Evolutionary conservation across 176 grass and related monocot species (phyloP), one percentile per base, ranked within the genome.

Genomic region (Lolium rigidum): DNA sequence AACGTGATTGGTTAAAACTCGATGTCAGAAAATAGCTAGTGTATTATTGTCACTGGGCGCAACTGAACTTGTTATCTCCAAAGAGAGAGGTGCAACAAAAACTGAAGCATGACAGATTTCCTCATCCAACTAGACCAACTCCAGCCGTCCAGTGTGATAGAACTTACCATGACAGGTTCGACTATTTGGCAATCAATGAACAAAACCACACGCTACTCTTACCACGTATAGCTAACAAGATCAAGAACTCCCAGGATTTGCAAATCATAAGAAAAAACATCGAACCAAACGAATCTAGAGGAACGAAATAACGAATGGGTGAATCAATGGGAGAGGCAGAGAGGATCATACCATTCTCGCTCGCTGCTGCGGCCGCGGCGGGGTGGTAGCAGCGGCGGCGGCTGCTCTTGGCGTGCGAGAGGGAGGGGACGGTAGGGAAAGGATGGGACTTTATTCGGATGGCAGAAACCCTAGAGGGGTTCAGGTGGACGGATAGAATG

Each of bases 331-430:
- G 67, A 20, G 67, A n/a, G 67, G 17, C 9, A 7, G 9, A 1
- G 37, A 43, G 67, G 67, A 70, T 5, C 67, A 20, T 39, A 70
- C 67, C 67, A 70, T 70, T 70, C 67, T 70, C 67, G 37, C 37
- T 70, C 35, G 67, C 67, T n/a, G 37, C 67, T 10, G 37, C 66
- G 16, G 37, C 26, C 2, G 66, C 0, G 61, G 65, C 13, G 35
- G 37, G 67, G 37, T 4, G 67, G 67, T 20, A 43, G 67, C 66
- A 18, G 35, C 66, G 67, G 37, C 67, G 67, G 67, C 64, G 64
- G 64, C 67, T 70, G 37, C 67, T 70, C 37, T 67, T 70, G 37
- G 67, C 37, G 67, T 43, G 17, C 37, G 67, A 70, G 67, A 70
- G 67, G 67, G 8, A 43, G 17, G 17, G 17, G 67, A 41, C 3